phyloP scores from a whole-genome alignment of 140 eudicot species.

The Oenanthe javanica region DNA sequence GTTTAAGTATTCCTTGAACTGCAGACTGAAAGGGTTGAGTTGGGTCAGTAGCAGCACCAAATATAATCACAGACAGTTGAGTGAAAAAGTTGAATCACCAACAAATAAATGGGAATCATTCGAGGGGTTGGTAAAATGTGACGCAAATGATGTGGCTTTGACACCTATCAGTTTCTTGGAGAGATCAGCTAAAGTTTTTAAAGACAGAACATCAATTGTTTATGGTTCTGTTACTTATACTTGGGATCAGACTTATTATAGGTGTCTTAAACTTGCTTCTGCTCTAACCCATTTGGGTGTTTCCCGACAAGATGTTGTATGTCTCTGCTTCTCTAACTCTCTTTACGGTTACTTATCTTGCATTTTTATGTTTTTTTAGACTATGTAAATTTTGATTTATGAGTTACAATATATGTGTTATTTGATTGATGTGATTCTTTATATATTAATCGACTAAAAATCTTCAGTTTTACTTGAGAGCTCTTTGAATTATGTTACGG shows the following conservation, averaged over 20 bases:
- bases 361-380: not conserved
- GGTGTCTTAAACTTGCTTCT: conserved; percentile 64
- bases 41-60: not conserved
- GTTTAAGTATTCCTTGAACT: not conserved
- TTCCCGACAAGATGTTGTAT: conserved; percentile 53
- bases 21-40: not conserved
- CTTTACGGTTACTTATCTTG: not conserved
- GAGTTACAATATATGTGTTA: not conserved
- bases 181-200: conserved; percentile 51
- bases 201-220: conserved; percentile 41
- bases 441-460: too few relatives aligned
- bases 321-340: not conserved
- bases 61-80: not conserved
- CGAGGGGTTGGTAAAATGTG: conserved; percentile 35
- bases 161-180: conserved; percentile 62
- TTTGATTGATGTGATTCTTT: too few relatives aligned
- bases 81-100: conserved; percentile 18
- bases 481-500: too few relatives aligned
- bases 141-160: conserved; percentile 49
- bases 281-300: conserved; percentile 45
- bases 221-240: conserved; percentile 38
- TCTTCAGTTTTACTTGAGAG: too few relatives aligned
- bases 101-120: conserved; percentile 32
- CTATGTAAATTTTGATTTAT: not conserved
- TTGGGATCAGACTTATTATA: conserved; percentile 50